phyloP scores from a whole-genome alignment of 2,329 filamentous ascomycete genomes.

The Aureobasidium uvarum region DNA sequence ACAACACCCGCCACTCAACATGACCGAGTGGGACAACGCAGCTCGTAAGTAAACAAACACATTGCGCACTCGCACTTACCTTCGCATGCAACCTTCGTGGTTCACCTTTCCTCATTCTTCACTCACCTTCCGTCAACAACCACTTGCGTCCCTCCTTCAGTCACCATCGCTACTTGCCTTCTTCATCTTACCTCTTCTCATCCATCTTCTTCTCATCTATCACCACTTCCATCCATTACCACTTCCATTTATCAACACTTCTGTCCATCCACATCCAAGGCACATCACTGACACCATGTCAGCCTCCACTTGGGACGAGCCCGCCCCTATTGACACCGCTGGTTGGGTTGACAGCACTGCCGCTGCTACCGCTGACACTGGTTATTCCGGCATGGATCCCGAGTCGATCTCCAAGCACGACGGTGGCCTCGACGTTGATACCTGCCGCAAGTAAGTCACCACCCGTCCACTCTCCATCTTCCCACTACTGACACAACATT shows the following conservation, averaged over 20 bases:
- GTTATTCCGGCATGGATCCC: background rate
- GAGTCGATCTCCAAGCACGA: conserved; percentile 24
- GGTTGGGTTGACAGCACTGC: background rate
- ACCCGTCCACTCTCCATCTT: background rate
- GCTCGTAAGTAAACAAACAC: conserved; percentile 6
- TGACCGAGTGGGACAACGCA: conserved; percentile 8
- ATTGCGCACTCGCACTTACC: background rate
- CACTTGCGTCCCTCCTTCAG: background rate
- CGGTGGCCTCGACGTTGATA: conserved; percentile 30
- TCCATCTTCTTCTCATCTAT: background rate
- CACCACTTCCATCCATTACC: background rate
- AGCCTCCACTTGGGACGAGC: conserved; percentile 14
- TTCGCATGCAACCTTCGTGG: background rate
- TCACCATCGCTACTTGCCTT: background rate
- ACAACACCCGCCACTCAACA: background rate
- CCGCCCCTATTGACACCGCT: background rate
- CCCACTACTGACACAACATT: conserved; percentile 36
- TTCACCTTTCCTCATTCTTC: background rate
- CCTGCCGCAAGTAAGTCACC: conserved; percentile 44
- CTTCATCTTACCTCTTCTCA: too few relatives aligned
- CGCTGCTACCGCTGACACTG: background rate
- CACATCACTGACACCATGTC: conserved; percentile 10
- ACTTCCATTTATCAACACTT: background rate
- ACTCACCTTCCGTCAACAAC: background rate
- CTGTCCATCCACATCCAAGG: background rate